Base-by-base conservation (phyloP, 164 flowering plant genomes). In the Euptelea pleiosperma region DNA sequence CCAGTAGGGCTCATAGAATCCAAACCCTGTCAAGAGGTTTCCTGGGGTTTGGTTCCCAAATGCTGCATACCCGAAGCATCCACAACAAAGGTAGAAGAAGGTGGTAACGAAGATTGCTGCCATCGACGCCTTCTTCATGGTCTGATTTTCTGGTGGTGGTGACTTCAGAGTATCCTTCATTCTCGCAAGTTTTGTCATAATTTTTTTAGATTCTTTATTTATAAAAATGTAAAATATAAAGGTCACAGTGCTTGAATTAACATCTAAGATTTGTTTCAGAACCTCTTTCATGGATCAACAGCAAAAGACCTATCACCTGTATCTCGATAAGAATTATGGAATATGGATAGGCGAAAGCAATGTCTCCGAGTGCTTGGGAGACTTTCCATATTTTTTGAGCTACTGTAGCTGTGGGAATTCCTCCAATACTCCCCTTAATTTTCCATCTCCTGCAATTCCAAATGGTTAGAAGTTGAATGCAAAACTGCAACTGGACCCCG, bases 281-380 rank as follows among this genome's bases (percentile, higher is more conserved):
- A 4, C 21, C 2, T 25, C 15, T 37, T 48, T 48, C 1, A 29
- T 8, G 6, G 1, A 51, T 16, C 53, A 47, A 46, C 39, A 21
- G 15, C 37, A 52, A 14, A 26, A 11, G 3, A 21, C 4, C 8
- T 21, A 47, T 56, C 19, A 83, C 94, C 92, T 89, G 91, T 65
- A 87, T 82, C 66, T 87, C 87, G 2, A 86, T 65, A 60, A 88
- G 79, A 62, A 91, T 78, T 2, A 76, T 22, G 1, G 96, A 67
- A 60, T 74, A 91, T 1, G 91, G 86, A 58, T 77, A 91, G 21
- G 93, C 86, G 62, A 86, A 86, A 37, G 98, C 96, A 52, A 88
- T 82, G 61, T 91, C 96, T 36, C 89, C 96, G 39, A 91, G 55
- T 46, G 93, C 93, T 74, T 87, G 83, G 15, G 77, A 80, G 37